These are phyloP conservation scores for Marasmius fiardii DNA, from an alignment of 1,284 basidiomycete species.

Conservation along the genomic window DNA sequence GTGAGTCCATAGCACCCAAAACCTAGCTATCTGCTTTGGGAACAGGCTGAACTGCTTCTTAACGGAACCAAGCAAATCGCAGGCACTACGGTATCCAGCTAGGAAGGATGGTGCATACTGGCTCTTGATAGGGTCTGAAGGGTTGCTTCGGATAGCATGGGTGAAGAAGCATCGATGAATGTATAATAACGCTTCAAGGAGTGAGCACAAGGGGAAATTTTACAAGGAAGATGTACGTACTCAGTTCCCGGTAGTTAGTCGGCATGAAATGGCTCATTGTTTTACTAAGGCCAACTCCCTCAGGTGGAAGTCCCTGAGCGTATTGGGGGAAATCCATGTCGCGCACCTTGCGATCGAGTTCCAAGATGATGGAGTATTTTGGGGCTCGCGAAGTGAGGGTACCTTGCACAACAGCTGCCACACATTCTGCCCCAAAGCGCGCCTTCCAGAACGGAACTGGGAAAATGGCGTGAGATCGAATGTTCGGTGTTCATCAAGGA, in stretches of 20 bases:
- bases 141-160: conserved; percentile 55
- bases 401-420: conserved; percentile 62
- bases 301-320: conserved; percentile 39
- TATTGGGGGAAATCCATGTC: conserved; percentile 59
- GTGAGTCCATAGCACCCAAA: conserved; percentile 70
- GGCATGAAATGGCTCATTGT: conserved; percentile 69
- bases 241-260: conserved; percentile 60
- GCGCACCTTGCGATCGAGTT: conserved; percentile 59
- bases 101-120: conserved; percentile 64
- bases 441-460: conserved; percentile 73
- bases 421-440: conserved; percentile 63
- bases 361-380: conserved; percentile 59
- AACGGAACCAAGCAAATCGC: conserved; percentile 48
- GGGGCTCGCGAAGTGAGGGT: conserved; percentile 63
- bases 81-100: conserved; percentile 61
- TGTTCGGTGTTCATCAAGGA: neutral
- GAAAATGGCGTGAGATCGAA: neutral
- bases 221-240: conserved; percentile 34
- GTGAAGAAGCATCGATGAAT: conserved; percentile 69
- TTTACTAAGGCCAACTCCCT: conserved; percentile 40
- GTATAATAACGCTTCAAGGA: conserved; percentile 52
- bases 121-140: conserved; percentile 58
- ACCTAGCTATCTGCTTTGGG: conserved; percentile 56
- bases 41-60: conserved; percentile 50
- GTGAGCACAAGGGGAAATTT: conserved; percentile 1